phyloP scores from a whole-genome alignment of 805 yeast genomes.

The Zygoascus flipseniorum region DNA sequence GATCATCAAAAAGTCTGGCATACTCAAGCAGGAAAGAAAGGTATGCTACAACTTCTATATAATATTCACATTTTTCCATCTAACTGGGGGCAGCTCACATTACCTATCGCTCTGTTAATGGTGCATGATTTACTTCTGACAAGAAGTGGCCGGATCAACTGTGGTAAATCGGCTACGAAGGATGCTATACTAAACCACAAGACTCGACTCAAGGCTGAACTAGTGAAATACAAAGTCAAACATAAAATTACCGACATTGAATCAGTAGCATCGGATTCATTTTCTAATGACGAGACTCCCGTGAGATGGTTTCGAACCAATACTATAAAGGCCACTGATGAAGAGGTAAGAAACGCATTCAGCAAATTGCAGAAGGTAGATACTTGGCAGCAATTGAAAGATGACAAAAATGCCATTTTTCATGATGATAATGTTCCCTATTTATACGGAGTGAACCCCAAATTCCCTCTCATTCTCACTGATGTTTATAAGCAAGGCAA shows the following conservation, averaged over 20 bases:
- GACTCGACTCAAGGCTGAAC: slow-evolving; percentile 74
- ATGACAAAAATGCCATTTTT: slow-evolving; percentile 40
- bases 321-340: slow-evolving; percentile 39
- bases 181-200: slow-evolving; percentile 71
- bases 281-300: slow-evolving; percentile 23
- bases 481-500: slow-evolving; percentile 66
- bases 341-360: slow-evolving; percentile 30
- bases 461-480: slow-evolving; percentile 58
- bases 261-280: slow-evolving; percentile 34
- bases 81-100: slow-evolving; percentile 31
- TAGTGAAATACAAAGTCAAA: slow-evolving; percentile 66
- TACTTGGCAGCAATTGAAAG: slow-evolving; percentile 33
- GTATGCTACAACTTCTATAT: slow-evolving; percentile 24
- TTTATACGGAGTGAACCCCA: slow-evolving; percentile 75
- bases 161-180: slow-evolving; percentile 82
- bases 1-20: slow-evolving; percentile 57
- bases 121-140: slow-evolving; percentile 77
- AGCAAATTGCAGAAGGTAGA: slow-evolving; percentile 37
- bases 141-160: slow-evolving; percentile 70
- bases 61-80: not conserved
- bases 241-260: slow-evolving; percentile 51
- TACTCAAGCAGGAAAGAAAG: slow-evolving; percentile 44
- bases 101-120: slow-evolving; percentile 50
- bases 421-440: slow-evolving; percentile 67
- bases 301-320: slow-evolving; percentile 51